Conservation (phyloP, 1,284 basidiomycete genomes). For the Sphaerobolus stellatus region DNA sequence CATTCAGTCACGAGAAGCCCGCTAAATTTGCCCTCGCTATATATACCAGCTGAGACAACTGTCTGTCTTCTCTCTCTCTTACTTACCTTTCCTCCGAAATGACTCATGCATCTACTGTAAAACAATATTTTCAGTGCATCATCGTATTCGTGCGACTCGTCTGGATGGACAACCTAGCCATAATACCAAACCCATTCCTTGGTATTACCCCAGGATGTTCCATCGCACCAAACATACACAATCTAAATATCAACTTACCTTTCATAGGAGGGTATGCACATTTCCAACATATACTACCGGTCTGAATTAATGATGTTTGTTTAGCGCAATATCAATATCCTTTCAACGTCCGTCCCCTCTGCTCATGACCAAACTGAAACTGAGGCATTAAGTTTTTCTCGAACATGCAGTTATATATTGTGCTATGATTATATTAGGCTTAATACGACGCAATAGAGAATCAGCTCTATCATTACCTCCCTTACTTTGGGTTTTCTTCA, state of each 20-base stretch:
- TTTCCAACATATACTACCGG: neutral
- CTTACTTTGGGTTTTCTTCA: slow-evolving; percentile 5
- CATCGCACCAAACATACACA: neutral
- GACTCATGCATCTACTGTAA: neutral
- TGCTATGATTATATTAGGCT: neutral
- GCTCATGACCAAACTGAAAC: too few relatives aligned
- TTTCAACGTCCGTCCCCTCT: slow-evolving; percentile 7
- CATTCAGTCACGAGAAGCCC: neutral
- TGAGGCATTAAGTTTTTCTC: neutral
- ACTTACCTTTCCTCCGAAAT: too few relatives aligned
- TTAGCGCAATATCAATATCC: neutral
- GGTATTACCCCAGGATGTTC: neutral
- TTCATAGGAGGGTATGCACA: neutral
- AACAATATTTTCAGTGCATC: neutral
- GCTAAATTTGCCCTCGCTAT: neutral
- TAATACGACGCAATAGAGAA: neutral
- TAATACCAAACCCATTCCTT: neutral
- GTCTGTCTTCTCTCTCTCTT: neutral
- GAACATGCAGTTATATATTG: neutral
- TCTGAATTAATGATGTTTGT: neutral
- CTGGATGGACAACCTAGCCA: neutral
- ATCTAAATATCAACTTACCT: neutral
- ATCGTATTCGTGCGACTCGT: neutral
- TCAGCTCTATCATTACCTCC: neutral
- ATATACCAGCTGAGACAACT: neutral